Percentiles rank a stretch among this genome's conserved stretches.
Conservation (phyloP, 148 eudicot species). For the Mesembryanthemum crystallinum region DNA sequence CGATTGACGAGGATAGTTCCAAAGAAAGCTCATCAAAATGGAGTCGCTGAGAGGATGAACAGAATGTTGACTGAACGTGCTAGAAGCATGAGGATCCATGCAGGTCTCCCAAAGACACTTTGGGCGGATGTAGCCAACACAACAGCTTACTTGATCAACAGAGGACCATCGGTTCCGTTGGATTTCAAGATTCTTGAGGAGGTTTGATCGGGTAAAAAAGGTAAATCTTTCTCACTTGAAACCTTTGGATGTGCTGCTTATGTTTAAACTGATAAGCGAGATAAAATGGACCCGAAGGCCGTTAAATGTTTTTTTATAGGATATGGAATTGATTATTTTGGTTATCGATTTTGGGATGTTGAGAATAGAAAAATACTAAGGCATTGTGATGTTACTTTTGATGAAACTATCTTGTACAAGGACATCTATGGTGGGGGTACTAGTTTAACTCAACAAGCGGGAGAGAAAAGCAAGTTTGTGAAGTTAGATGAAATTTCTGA, state of each 20-base stretch:
- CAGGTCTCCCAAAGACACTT: neutral
- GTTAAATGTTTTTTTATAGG: neutral
- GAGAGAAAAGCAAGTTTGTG: neutral
- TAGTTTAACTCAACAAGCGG: too few species aligned
- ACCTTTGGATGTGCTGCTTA: neutral
- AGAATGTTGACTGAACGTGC: neutral
- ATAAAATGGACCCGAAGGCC: neutral
- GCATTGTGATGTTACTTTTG: slow-evolving; percentile 1
- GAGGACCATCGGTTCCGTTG: neutral
- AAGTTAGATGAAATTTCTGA: neutral
- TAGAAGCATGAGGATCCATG: slow-evolving; percentile 1
- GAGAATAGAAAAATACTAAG: neutral
- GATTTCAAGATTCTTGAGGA: neutral
- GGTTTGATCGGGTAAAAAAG: slow-evolving; percentile 8
- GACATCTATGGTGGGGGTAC: neutral
- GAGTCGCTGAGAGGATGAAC: neutral
- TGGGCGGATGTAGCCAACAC: neutral
- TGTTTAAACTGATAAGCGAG: neutral
- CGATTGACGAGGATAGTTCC: neutral
- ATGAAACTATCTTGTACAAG: neutral
- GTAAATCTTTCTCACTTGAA: neutral
- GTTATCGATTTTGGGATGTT: neutral
- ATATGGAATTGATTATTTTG: neutral
- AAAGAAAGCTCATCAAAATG: neutral
- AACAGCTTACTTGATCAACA: neutral